Base-by-base conservation (phyloP, 2,329 filamentous ascomycete species). In the Paraphaeosphaeria minitans region DNA sequence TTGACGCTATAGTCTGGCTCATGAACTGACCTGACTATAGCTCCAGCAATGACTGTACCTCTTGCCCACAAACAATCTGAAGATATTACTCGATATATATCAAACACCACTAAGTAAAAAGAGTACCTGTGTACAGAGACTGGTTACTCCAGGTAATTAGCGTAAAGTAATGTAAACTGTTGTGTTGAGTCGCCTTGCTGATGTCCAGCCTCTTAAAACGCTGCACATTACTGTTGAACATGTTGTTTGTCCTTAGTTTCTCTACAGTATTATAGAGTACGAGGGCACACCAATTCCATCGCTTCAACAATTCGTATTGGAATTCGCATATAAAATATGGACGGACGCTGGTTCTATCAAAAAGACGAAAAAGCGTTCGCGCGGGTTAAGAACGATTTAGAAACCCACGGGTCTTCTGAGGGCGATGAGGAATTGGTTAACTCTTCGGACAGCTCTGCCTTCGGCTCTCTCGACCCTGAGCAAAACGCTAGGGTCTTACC, bases 301-400 rank as follows among this genome's bases (percentile, higher is more conserved):
- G 2, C 58, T 63, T 14, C 19, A 54, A 41, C 58, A 63, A n/a
- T 41, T 63, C 4, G 29, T 54, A 24, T 2, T 63, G 6, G 55
- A 60, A 9, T 56, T 60, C 52, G 42, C 55, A n/a, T 53, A 9
- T 53, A 63, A 39, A 63, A 55, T 39, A 55, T 58, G 14, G 57
- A 63, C 47, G 60, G 58, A 27, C 35, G 58, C 47, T 63, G 57
- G 60, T 60, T 56, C 27, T 58, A 49, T 21, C 14, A 56, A n/a
- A 35, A 39, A 7, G 57, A 60, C 24, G 52, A 58, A 12, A 33
- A 53, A 19, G 55, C 57, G 1, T 50, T 62, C 19, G 29, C 53
- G 8, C 42, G 39, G 6, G 45, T 56, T 2, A 47, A 24, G 22
- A 33, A 5, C 13, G 19, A 62, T 33, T 46, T 51, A 7, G 22